These are phyloP conservation scores for Nadsonia starkeyi-henricii DNA, from an alignment of 1,139 yeast species.

Conservation along the genomic window DNA sequence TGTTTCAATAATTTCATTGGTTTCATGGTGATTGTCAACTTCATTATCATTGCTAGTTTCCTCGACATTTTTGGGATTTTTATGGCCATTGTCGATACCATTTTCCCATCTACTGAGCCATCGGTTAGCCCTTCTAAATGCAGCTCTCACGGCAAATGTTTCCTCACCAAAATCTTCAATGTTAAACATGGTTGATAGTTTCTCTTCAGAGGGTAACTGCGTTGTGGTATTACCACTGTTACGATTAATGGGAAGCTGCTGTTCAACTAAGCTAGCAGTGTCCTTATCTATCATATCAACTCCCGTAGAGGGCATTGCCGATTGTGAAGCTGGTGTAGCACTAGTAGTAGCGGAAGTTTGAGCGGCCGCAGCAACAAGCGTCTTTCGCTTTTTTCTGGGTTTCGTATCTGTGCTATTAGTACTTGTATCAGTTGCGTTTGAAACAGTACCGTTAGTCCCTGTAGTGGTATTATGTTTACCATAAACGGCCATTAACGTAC, in stretches of 20 bases:
- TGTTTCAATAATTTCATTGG: no score
- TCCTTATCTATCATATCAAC: neutral
- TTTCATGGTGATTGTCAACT: no score
- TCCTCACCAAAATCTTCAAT: slow-evolving; percentile 18
- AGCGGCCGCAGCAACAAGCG: slow-evolving; percentile 6
- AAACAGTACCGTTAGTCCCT: neutral
- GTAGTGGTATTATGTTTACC: neutral
- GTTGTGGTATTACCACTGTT: neutral
- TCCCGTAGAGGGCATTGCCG: neutral
- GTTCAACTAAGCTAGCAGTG: neutral
- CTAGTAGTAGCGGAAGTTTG: neutral
- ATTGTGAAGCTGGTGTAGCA: neutral
- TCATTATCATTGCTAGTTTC: neutral
- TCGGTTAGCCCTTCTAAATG: slow-evolving; percentile 15
- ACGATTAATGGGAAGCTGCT: neutral
- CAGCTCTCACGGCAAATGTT: slow-evolving; percentile 12
- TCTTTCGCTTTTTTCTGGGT: slow-evolving; percentile 2
- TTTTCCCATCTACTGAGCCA: slow-evolving; percentile 15
- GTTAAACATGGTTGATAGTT: neutral
- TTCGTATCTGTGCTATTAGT: neutral
- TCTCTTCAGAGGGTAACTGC: neutral
- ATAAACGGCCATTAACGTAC: neutral
- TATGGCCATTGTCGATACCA: neutral
- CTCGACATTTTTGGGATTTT: neutral
- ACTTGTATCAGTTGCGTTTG: neutral